These are phyloP conservation scores for Proliferodiscus dingleyae DNA, from an alignment of 2,329 filamentous ascomycete species.

Conservation along the genomic window DNA sequence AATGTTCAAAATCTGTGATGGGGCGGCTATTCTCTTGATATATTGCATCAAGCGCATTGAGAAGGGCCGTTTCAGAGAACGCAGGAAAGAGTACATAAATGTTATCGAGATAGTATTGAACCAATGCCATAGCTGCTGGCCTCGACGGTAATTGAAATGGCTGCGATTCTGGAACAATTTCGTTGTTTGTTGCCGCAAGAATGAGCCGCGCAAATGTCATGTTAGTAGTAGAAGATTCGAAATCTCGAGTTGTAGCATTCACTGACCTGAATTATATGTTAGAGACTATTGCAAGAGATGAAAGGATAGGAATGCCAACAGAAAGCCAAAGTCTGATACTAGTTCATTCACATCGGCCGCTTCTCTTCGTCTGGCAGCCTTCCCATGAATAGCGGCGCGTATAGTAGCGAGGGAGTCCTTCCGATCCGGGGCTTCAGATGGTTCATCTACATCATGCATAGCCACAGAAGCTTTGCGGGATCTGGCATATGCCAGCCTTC, in stretches of 20 bases:
- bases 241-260: conserved; percentile 90
- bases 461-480: conserved; percentile 67
- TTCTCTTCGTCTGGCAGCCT: conserved; percentile 62
- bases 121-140: conserved; percentile 60
- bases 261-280: conserved; percentile 59
- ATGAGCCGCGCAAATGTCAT: conserved; percentile 92
- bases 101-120: conserved; percentile 82
- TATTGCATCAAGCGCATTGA: conserved; percentile 73
- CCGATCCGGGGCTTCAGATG: conserved; percentile 46
- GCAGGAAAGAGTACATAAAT: conserved; percentile 76
- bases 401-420: conserved; percentile 60
- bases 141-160: conserved; percentile 65
- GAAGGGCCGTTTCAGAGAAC: conserved; percentile 74
- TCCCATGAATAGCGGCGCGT: conserved; percentile 58
- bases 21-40: conserved; percentile 64
- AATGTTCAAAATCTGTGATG: conserved; percentile 67
- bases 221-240: conserved; percentile 79
- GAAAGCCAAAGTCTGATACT: conserved; percentile 87
- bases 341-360: conserved; percentile 85
- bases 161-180: conserved; percentile 59
- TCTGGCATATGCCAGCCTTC: conserved; percentile 64
- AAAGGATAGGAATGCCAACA: conserved; percentile 48
- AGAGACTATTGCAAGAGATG: not conserved
- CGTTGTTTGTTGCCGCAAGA: conserved; percentile 73
- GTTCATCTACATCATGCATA: conserved; percentile 55